Conservation (phyloP, 306 rosid species). For the Abrus pulchellus region DNA sequence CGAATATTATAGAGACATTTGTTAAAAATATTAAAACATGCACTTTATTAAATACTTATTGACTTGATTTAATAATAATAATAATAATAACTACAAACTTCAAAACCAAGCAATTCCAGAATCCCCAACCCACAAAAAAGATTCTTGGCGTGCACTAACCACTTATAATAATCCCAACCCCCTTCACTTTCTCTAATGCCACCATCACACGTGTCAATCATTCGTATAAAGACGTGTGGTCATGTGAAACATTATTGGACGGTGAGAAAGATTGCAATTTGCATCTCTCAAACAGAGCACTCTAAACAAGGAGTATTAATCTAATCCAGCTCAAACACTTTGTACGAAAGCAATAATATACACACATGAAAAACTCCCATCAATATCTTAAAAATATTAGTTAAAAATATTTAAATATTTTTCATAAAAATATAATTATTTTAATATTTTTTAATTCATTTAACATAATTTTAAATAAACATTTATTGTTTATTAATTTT, state of each 20-base stretch:
- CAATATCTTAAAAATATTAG: too few species aligned
- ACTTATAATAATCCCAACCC: slow-evolving; percentile 50
- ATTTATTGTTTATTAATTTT: too few species aligned
- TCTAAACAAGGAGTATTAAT: slow-evolving; percentile 29
- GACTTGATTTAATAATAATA: not conserved
- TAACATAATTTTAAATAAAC: too few species aligned
- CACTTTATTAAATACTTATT: not conserved
- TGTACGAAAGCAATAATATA: not conserved
- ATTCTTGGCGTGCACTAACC: slow-evolving; percentile 77
- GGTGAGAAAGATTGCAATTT: slow-evolving; percentile 60
- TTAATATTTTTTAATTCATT: too few species aligned
- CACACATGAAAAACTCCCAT: not conserved
- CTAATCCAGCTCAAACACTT: slow-evolving; percentile 6
- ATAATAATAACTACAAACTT: slow-evolving; percentile 57
- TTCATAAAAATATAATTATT: too few species aligned
- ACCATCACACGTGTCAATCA: slow-evolving; percentile 53
- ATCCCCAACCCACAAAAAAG: slow-evolving; percentile 34
- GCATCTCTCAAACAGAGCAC: slow-evolving; percentile 41
- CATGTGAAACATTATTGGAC: slow-evolving; percentile 78
- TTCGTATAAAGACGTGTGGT: slow-evolving; percentile 65
- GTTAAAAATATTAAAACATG: not conserved
- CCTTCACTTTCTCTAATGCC: slow-evolving; percentile 52
- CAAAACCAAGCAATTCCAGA: slow-evolving; percentile 69
- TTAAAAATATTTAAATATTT: too few species aligned
- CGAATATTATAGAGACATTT: not conserved